Evolutionary conservation across 257 asterid species (phyloP), one percentile per base, ranked within the genome.

Genomic region (Linderniella brevidens): DNA sequence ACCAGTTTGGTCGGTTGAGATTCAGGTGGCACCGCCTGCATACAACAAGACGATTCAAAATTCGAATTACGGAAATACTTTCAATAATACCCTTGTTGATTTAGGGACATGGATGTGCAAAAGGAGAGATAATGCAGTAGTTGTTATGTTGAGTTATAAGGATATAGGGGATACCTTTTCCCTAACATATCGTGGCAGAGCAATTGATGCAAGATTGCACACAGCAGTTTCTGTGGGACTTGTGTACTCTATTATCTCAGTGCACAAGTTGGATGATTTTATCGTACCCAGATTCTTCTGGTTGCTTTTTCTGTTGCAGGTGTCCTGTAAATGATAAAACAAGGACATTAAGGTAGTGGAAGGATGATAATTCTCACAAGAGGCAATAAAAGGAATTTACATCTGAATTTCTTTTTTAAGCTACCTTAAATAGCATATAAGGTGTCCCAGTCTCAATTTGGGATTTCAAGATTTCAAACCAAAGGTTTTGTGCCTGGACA

Each of bases 201-300:
- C 98, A 74, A 85, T 85, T 36, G 98, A 90, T 46, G 98, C 96
- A 50, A 90, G 69, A 68, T 90, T 90, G 70, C 96, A 90, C 11
- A 90, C 95, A 18, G 95, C 95, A 72, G 98, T 80, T 75, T 88
- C 95, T 4, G 85, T 60, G 43, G 93, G 94, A 67, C 94, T 80
- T 15, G 93, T 64, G 65, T 76, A 84, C 68, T 88, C 87, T 41
- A 88, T 70, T 52, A 88, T 88, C 71, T 88, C 98, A 8, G 98
- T 84, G 60, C 95, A 84, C 66, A 88, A 68, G 71, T 88, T 88
- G 8, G 95, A 88, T 25, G 93, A 88, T 50, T 80, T 88, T 52
- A 88, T 88, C 16, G 95, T 88, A 17, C 98, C 98, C 42, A 88
- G 67, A 60, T 88, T 88, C 72, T 84, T 93, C 66, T 88, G 98